phyloP scores from a whole-genome alignment of 805 yeast species.

The Hanseniaspora hatyaiensis region DNA sequence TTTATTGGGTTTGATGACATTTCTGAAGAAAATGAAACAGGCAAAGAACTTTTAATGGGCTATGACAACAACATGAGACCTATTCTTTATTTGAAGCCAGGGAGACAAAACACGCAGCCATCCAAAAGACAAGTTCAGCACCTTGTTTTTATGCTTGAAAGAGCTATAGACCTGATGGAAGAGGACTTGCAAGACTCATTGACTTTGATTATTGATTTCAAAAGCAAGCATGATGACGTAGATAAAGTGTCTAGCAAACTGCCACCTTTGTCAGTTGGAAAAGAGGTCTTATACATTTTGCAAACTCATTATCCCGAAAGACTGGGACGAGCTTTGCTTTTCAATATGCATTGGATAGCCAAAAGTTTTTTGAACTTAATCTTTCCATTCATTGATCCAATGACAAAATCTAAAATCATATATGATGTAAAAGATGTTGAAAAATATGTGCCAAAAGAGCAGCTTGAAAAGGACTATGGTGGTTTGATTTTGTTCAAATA shows the following conservation, averaged over 20 bases:
- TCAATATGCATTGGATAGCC: constrained; percentile 88
- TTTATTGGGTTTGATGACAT: constrained; percentile 31
- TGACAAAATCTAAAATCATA: constrained; percentile 85
- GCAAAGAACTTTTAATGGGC: constrained; percentile 85
- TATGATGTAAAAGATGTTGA: constrained; percentile 79
- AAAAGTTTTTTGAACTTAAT: constrained; percentile 71
- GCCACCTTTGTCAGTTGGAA: constrained; percentile 81
- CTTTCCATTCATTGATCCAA: constrained; percentile 91
- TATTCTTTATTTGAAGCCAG: constrained; percentile 82
- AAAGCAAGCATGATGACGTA: constrained; percentile 44
- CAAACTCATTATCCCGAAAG: constrained; percentile 98
- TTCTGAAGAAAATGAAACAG: constrained; percentile 68
- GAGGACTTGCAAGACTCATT: constrained; percentile 80
- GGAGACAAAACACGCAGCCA: constrained; percentile 88
- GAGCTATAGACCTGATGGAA: constrained; percentile 90
- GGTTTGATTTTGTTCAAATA: constrained; percentile 80
- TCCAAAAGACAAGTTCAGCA: constrained; percentile 91
- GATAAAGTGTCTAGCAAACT: constrained; percentile 53
- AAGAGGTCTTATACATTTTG: constrained; percentile 81
- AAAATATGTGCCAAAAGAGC: constrained; percentile 61
- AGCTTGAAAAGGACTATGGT: constrained; percentile 73
- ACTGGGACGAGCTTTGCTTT: constrained; percentile 79
- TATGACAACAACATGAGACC: constrained; percentile 85
- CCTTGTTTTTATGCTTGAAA: constrained; percentile 81
- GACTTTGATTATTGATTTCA: constrained; percentile 84